Percentiles rank a stretch among this genome's conserved stretches.
Evolutionary conservation across 2,329 filamentous ascomycete genomes (phyloP).

Genomic region (Calonectria crousiana): DNA sequence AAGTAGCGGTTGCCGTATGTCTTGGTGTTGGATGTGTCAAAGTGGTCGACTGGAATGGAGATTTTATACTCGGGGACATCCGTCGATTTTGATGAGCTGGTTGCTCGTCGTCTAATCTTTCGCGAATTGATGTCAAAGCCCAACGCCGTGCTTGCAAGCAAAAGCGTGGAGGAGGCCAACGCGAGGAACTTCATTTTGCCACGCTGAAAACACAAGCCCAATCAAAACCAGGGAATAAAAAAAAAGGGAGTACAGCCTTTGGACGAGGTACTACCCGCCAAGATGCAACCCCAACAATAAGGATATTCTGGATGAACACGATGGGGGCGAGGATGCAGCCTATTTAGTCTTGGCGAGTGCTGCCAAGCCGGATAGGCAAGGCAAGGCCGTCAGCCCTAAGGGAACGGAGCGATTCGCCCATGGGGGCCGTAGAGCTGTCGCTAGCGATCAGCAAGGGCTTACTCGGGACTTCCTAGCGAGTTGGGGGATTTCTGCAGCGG

Average conservation of each 20-base stretch:
- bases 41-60: constrained; percentile 38
- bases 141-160: constrained; percentile 13
- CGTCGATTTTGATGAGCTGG: not conserved
- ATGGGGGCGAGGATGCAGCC: not conserved
- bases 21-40: constrained; percentile 30
- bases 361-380: not conserved
- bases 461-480: too few relatives aligned
- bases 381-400: not conserved
- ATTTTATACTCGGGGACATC: constrained; percentile 24
- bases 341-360: not conserved
- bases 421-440: not conserved
- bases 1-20: constrained; percentile 39
- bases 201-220: not conserved
- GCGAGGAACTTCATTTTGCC: constrained; percentile 14
- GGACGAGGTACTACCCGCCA: not conserved
- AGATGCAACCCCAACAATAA: not conserved
- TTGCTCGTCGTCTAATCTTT: not conserved
- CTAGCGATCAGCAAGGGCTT: not conserved
- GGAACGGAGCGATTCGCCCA: not conserved
- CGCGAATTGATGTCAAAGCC: constrained; percentile 15
- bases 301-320: too few relatives aligned
- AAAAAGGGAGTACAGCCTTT: too few relatives aligned
- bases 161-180: constrained; percentile 8
- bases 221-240: too few relatives aligned
- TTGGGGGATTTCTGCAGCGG: not conserved